These are phyloP conservation scores for Amyloporia xantha DNA, from an alignment of 768 basidiomycete species.

Conservation along the genomic window DNA sequence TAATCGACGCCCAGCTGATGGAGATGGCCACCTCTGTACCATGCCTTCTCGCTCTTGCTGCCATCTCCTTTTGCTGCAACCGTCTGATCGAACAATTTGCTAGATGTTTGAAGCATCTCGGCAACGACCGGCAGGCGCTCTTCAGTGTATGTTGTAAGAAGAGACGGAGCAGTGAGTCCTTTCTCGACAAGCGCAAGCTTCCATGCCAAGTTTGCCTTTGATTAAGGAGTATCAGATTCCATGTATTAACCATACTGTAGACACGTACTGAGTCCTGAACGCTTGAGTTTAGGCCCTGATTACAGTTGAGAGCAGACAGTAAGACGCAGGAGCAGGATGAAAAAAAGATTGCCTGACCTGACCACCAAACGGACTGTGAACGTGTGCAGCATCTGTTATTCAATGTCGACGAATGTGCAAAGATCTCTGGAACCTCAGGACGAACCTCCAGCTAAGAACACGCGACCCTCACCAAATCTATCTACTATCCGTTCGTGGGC, in stretches of 20 bases:
- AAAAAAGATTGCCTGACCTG: background rate
- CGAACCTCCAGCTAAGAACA: slow-evolving; percentile 41
- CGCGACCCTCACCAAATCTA: slow-evolving; percentile 34
- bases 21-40: slow-evolving; percentile 15
- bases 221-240: background rate
- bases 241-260: background rate
- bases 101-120: slow-evolving; percentile 23
- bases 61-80: background rate
- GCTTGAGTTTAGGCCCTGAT: slow-evolving; percentile 22
- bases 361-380: slow-evolving; percentile 37
- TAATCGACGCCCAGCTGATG: slow-evolving; percentile 47
- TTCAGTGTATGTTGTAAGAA: slow-evolving; percentile 23
- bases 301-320: background rate
- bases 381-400: slow-evolving; percentile 40
- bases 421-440: background rate
- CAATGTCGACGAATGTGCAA: background rate
- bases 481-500: slow-evolving; percentile 44
- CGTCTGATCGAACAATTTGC: slow-evolving; percentile 4
- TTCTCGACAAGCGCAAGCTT: slow-evolving; percentile 26
- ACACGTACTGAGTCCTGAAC: slow-evolving; percentile 20
- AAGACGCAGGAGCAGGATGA: background rate
- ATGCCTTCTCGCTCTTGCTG: background rate
- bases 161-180: slow-evolving; percentile 16
- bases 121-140: slow-evolving; percentile 27
- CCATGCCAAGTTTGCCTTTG: slow-evolving; percentile 21